Base-by-base conservation (phyloP, 345 rosid genomes). In the Eucalyptus sp. region DNA sequence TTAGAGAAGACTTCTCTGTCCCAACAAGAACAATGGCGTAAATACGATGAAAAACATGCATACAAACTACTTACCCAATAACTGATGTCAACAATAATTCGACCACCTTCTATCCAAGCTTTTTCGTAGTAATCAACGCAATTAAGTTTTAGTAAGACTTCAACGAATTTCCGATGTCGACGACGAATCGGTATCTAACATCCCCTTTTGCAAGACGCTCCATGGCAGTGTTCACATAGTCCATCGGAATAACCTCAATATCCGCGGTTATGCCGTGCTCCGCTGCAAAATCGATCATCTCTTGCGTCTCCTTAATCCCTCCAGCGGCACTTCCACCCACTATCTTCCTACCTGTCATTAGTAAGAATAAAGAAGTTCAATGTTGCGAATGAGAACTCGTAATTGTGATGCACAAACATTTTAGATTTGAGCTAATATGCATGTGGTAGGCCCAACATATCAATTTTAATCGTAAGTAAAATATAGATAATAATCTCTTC, bases 281-380 rank as follows among this genome's bases (percentile, higher is more conserved):
- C 0, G 92, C 95, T 31, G 94, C 93, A 91, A 92, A 90, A 91
- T 93, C 92, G 33, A 91, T 90, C 93, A 94, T 94, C 84, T 95
- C 95, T 89, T 94, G 96, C 2, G 96, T 94, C 91, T 95, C 98
- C 81, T 91, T 92, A 49, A 95, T 90, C 58, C 96, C 97, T 87
- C 98, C 97, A 15, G 90, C 89, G 24, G 85, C 27, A 88, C 95
- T 93, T 29, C 97, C 96, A 10, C 86, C 94, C 13, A 94, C 90
- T 14, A 90, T 84, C 87, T 94, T 94, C 51, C 96, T 89, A 87
- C 96, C 96, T 95, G 44, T 46, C 49, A 12, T 76, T 52, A 18
- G 25, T 52, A 52, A 52, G 25, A 18, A 52, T 52, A 7, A 7
- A 52, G 24, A 52, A 52, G 25, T 52, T 18, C 58, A 52, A 52